Evolutionary conservation across 1,284 basidiomycete species (phyloP), one percentile per base, ranked within the genome.

Genomic region (Boletus sp.): DNA sequence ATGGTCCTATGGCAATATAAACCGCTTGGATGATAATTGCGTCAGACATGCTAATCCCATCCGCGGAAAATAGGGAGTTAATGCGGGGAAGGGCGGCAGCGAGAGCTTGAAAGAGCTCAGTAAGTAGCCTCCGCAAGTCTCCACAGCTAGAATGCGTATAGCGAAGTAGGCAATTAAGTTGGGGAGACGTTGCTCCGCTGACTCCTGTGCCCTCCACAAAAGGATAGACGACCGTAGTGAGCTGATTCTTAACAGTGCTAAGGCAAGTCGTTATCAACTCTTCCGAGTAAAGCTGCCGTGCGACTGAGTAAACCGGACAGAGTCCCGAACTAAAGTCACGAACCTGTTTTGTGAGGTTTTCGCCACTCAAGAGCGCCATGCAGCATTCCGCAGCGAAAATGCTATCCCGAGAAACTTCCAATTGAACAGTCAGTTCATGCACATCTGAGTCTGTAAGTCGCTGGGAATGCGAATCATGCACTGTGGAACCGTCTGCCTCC

Each of bases 1-100:
- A 94, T 0, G 96, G 95, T 1, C 89, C 91, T 60, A 98, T 91
- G 1, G 93, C 86, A 53, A 97, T 88, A 72, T 96, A 98, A 4
- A 97, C 92, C 0, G 89, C 87, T 65, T 92, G 88, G 55, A 97
- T 96, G 66, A 97, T 87, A 63, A 96, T 89, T 0, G 84, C 75
- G 60, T 97, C 95, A 2, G 91, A 90, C 85, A 96, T 91, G 7
- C 88, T 80, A 46, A 91, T 84, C 24, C 76, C 79, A 59, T 86
- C 88, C 7, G 85, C 80, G 53, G 82, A 83, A 46, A 92, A 80
- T 37, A 93, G 77, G 20, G 79, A 78, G 61, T 85, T 89, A 55
- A 94, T 82, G 39, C 85, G 80, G 6, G 90, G 86, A 29, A 92
- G 73, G 13, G 86, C 80, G 3, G 85, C 82, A 12, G 86, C 83